These are phyloP conservation scores for Fusarium sp. DNA, from an alignment of 2,329 filamentous ascomycete genomes.

Conservation along the genomic window DNA sequence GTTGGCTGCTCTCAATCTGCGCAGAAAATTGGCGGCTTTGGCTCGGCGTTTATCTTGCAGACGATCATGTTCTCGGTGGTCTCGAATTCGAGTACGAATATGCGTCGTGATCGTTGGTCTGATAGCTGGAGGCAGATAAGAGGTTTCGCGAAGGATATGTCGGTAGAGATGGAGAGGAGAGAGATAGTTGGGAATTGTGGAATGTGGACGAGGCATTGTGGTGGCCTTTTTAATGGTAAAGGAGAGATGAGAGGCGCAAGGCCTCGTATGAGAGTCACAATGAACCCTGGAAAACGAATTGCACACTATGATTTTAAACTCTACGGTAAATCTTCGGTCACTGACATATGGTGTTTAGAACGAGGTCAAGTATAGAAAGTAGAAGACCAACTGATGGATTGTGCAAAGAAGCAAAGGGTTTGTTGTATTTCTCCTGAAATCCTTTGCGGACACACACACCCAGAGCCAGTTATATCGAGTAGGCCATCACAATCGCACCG, in stretches of 20 bases:
- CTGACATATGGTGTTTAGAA: not conserved
- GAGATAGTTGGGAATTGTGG: conserved; percentile 45
- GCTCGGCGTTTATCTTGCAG: conserved; percentile 53
- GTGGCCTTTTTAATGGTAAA: not conserved
- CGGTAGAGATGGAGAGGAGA: conserved; percentile 63
- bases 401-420: not conserved
- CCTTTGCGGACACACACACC: no score
- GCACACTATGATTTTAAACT: conserved; percentile 17
- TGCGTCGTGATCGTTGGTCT: conserved; percentile 59
- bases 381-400: not conserved
- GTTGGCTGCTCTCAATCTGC: conserved; percentile 66
- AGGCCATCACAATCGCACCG: not conserved
- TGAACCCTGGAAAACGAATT: no score
- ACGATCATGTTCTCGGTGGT: conserved; percentile 51
- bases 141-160: conserved; percentile 70
- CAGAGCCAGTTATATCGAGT: not conserved
- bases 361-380: not conserved
- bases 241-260: conserved; percentile 8
- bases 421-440: not conserved
- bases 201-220: conserved; percentile 50
- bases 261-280: conserved; percentile 5
- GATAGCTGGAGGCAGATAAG: conserved; percentile 69
- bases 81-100: conserved; percentile 63
- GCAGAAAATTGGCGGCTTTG: conserved; percentile 59
- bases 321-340: conserved; percentile 37